phyloP scores from a whole-genome alignment of 2,329 filamentous ascomycete species.

The Trichoderma sp. region DNA sequence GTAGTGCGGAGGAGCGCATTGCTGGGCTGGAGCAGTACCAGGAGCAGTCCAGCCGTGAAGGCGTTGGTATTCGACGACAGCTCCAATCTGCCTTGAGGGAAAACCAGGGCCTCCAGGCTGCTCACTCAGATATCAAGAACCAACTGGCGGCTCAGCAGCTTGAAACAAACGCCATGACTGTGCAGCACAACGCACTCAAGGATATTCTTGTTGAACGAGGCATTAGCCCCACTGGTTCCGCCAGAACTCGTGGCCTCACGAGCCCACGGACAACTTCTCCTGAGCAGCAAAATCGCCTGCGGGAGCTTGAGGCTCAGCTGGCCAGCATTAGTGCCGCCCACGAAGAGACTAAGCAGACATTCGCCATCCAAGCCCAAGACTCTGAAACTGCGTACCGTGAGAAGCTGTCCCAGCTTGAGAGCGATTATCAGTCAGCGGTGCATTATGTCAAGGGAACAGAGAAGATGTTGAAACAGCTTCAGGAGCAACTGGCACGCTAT shows the following conservation, averaged over 20 bases:
- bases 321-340: slow-evolving; percentile 73
- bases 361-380: slow-evolving; percentile 78
- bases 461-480: slow-evolving; percentile 98
- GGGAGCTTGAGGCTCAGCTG: slow-evolving; percentile 86
- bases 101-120: slow-evolving; percentile 73
- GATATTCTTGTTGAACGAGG: slow-evolving; percentile 88
- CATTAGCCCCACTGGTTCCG: slow-evolving; percentile 70
- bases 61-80: slow-evolving; percentile 83
- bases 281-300: slow-evolving; percentile 72
- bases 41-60: slow-evolving; percentile 93
- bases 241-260: slow-evolving; percentile 67
- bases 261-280: slow-evolving; percentile 72
- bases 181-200: slow-evolving; percentile 91
- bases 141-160: slow-evolving; percentile 83
- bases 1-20: slow-evolving; percentile 92
- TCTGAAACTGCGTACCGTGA: slow-evolving; percentile 88
- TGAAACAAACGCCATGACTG: slow-evolving; percentile 87
- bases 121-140: slow-evolving; percentile 78
- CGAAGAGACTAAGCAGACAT: slow-evolving; percentile 76
- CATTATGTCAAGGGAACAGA: slow-evolving; percentile 98
- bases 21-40: slow-evolving; percentile 96
- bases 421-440: slow-evolving; percentile 95
- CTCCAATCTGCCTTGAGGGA: slow-evolving; percentile 83
- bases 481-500: slow-evolving; percentile 91
- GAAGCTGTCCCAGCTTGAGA: slow-evolving; percentile 89